Evolutionary conservation across 441 rosid species (phyloP).

Genomic region (Croton setiger): DNA sequence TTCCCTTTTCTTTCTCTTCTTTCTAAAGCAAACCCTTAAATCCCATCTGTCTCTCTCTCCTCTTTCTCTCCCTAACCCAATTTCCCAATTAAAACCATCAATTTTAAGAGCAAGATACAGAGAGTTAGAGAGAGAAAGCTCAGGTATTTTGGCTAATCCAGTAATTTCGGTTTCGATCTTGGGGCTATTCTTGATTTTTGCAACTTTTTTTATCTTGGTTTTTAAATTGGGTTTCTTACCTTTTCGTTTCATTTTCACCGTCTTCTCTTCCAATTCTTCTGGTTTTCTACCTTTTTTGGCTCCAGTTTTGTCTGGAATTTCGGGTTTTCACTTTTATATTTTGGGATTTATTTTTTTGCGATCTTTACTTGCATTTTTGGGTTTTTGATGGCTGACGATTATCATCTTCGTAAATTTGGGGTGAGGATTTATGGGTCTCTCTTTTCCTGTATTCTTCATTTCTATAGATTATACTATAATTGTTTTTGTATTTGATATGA

Average conservation of each 20-base stretch:
- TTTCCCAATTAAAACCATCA: neutral
- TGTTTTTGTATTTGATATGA: neutral
- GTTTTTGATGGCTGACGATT: conserved; percentile 44
- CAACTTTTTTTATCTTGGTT: neutral
- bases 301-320: neutral
- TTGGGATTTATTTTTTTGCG: conserved; percentile 1
- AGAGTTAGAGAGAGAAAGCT: conserved; percentile 3
- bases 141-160: conserved; percentile 9
- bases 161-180: conserved; percentile 17
- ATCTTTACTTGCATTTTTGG: conserved; percentile 9
- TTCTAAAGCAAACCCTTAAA: neutral
- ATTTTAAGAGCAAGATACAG: conserved; percentile 5
- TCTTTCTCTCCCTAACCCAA: neutral
- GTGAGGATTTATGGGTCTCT: conserved; percentile 32
- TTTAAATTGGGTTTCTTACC: neutral
- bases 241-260: conserved; percentile 2
- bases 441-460: neutral
- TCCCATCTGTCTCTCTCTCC: neutral
- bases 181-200: conserved; percentile 9
- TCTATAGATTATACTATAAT: neutral
- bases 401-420: conserved; percentile 41
- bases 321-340: neutral
- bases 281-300: neutral
- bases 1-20: neutral
- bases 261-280: conserved; percentile 4